Base-by-base conservation (phyloP, 2,329 filamentous ascomycete genomes). In the Teratosphaeria destructans region DNA sequence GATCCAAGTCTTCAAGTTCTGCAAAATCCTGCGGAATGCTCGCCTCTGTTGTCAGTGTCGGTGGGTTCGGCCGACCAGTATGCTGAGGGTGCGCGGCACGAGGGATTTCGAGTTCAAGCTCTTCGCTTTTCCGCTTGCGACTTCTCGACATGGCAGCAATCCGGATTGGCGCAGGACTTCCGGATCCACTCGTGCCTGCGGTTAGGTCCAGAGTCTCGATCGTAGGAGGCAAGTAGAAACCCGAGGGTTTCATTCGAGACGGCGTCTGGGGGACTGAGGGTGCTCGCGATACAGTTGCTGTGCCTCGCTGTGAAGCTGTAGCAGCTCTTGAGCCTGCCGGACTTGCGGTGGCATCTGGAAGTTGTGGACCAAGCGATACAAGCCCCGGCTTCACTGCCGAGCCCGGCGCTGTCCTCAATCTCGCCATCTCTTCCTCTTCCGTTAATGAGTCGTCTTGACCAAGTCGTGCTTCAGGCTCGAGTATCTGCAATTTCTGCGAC, bases 91-190 rank as follows among this genome's bases (percentile, higher is more conserved):
- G 37, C 37, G 39, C 12, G 52, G 62, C 23, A 56, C 43, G 23
- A 52, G 55, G 14, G 26, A 64, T 53, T 37, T 72, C 72, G 32
- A 64, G 62, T 37, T 72, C 73, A 54, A 71, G 73, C 59, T 78
- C 76, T n/a, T 75, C 74, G 64, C 77, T 79, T 66, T 78, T 78
- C 52, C 77, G 71, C 66, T 79, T 79, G 59, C 73, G 74, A 7
- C 66, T 64, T 4, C 60, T 47, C 5, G 53, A 52, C 0, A 61
- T 55, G 11, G 57, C 53, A 4, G 34, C 52, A 23, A 37, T 35
- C 14, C 57, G 59, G 56, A 54, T 61, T n/a, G 64, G 55, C 2
- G 58, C 63, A 5, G 67, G 66, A 54, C 65, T 67, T n/a, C 43
- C 60, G 37, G 62, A 26, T 10, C 54, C 53, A 29, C 62, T 60